Conservation (phyloP, 2,329 filamentous ascomycete genomes). For the Fusarium nematophilum region DNA sequence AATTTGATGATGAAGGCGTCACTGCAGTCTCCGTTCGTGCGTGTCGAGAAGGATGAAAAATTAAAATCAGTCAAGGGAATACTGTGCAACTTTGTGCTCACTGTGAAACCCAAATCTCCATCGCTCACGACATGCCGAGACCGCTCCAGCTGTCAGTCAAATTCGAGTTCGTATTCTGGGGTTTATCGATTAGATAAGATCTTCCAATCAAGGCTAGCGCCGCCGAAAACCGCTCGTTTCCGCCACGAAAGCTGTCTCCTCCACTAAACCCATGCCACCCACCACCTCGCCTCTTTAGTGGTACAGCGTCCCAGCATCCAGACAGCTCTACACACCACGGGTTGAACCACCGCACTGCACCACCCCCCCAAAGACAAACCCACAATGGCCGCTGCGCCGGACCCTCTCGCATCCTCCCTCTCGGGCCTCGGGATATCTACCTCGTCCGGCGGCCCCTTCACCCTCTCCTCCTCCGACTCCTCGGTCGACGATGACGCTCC, state of each 20-base stretch:
- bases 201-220: constrained; percentile 19
- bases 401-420: constrained; percentile 43
- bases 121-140: too few relatives aligned
- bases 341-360: neutral
- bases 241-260: constrained; percentile 14
- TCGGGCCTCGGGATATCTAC: constrained; percentile 40
- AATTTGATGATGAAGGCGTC: too few relatives aligned
- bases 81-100: too few relatives aligned
- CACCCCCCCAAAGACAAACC: neutral
- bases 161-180: too few relatives aligned
- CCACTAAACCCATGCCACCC: constrained; percentile 38
- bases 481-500: constrained; percentile 70
- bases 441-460: constrained; percentile 51
- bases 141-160: too few relatives aligned
- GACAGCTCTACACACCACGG: constrained; percentile 11
- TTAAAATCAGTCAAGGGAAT: too few relatives aligned
- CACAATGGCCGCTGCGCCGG: constrained; percentile 40
- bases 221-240: constrained; percentile 15
- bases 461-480: constrained; percentile 55
- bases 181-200: constrained; percentile 31
- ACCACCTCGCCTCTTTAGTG: constrained; percentile 32
- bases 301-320: constrained; percentile 19
- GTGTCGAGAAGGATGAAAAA: too few relatives aligned
- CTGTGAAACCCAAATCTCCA: too few relatives aligned
- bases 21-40: too few relatives aligned